Base-by-base conservation (phyloP, 1,284 basidiomycete species). In the Fomitiporia mediterranea region DNA sequence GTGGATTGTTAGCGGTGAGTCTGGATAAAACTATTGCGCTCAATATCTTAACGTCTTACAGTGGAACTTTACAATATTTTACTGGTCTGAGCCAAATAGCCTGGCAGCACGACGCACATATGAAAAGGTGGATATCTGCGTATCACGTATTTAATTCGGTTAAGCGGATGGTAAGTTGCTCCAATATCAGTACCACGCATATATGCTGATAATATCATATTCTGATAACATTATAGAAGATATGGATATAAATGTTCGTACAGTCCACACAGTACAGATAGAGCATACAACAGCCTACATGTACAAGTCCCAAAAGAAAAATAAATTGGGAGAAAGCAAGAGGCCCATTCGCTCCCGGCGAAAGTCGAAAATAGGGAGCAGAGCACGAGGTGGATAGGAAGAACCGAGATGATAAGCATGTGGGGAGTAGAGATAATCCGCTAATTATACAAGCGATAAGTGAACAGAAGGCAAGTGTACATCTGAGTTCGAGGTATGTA, bases 231-330 rank as follows among this genome's bases (percentile, higher is more conserved):
- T 27, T 25, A 46, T 32, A 30, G 27, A n/a, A n/a, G n/a, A n/a
- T n/a, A n/a, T n/a, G 27, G 28, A 4, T 48, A 30, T 34, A 34
- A 3, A 48, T 25, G 28, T 17, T 27, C n/a, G 21, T 34, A 35
- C 21, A 32, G 32, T 43, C 51, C 28, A 43, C n/a, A 25, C 39
- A 44, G 40, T 23, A 11, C 35, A 17, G 11, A 27, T 25, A 35
- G n/a, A 32, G 3, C 39, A 37, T 43, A 43, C 39, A 53, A 53
- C 35, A 27, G n/a, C 49, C 6, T 51, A 38, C 49, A 40, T 17
- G 21, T 27, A 17, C 25, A 30, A 8, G 19, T 46, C 30, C 35
- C 38, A 19, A 21, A 43, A 28, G 30, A 8, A 43, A 19, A 53
- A 2, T 2, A 34, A 32, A 32, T 17, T 30, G 7, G 13, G n/a